Conservation (phyloP, 257 asterid genomes). For the Hygrophila difformis region DNA sequence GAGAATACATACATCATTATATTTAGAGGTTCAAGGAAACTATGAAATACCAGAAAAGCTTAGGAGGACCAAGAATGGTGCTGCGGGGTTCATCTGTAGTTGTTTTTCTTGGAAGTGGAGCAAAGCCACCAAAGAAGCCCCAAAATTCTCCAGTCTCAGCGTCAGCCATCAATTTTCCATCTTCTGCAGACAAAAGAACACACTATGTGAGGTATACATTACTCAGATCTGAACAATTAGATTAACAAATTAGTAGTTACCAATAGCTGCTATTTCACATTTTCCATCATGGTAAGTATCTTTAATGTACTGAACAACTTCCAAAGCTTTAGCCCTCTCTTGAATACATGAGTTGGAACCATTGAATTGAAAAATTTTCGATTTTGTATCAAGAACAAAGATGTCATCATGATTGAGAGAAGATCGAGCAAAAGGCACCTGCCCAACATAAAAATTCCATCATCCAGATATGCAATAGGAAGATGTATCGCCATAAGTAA, state of each 20-base stretch:
- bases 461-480: constrained; percentile 4
- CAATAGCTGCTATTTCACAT: constrained; percentile 93
- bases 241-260: constrained; percentile 34
- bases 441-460: constrained; percentile 21
- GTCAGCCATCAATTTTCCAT: constrained; percentile 97
- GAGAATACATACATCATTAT: too few species aligned
- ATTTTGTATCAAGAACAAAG: constrained; percentile 86
- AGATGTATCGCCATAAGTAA: constrained; percentile 9
- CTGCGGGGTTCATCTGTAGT: constrained; percentile 38
- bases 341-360: constrained; percentile 97
- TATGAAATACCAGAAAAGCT: constrained; percentile 61
- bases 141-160: constrained; percentile 99
- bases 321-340: constrained; percentile 99
- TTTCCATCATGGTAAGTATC: constrained; percentile 95
- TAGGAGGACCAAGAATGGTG: constrained; percentile 37
- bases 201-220: constrained; percentile 17
- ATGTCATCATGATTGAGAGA: constrained; percentile 96
- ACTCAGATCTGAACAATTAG: constrained; percentile 17
- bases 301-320: constrained; percentile 93
- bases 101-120: constrained; percentile 94
- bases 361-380: constrained; percentile 87
- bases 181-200: constrained; percentile 50
- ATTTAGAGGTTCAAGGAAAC: too few species aligned
- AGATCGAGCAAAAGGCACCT: constrained; percentile 92
- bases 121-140: constrained; percentile 99